phyloP scores from a whole-genome alignment of 1,284 basidiomycete species.

The Austropuccinia psidii region DNA sequence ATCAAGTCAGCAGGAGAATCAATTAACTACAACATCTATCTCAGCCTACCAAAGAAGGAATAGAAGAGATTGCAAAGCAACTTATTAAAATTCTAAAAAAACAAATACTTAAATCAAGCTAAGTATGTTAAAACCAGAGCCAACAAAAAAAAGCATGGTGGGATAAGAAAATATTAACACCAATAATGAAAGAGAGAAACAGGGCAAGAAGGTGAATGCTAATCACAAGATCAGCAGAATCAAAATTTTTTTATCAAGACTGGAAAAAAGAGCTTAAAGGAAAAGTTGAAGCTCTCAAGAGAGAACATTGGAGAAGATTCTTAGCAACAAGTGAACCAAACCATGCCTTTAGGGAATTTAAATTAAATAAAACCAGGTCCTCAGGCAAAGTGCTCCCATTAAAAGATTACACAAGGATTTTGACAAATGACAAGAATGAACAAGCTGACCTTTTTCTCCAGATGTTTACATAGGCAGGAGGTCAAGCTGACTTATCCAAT shows the following conservation, averaged over 20 bases:
- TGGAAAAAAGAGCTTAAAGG: conserved; percentile 9
- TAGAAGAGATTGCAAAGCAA: no score
- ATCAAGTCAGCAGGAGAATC: no score
- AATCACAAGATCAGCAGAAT: background rate
- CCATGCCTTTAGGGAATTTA: background rate
- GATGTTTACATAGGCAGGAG: no score
- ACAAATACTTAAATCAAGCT: no score
- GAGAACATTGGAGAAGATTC: background rate
- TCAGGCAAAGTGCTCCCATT: no score
- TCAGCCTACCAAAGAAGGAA: no score
- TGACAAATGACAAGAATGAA: background rate
- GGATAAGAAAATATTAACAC: background rate
- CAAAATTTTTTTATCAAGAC: background rate
- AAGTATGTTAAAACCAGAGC: no score
- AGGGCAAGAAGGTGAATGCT: background rate
- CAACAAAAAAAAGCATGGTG: background rate
- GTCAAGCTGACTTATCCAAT: background rate
- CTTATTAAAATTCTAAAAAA: no score
- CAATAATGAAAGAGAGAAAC: background rate
- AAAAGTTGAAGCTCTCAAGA: background rate
- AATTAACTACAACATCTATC: no score
- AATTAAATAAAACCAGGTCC: conserved; percentile 6
- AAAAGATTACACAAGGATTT: no score
- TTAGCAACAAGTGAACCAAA: background rate
- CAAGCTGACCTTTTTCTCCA: background rate